Percentiles rank a stretch among this genome's conserved stretches.
Evolutionary conservation across 2,329 filamentous ascomycete species (phyloP).

Genomic region (Cryphonectria japonica): DNA sequence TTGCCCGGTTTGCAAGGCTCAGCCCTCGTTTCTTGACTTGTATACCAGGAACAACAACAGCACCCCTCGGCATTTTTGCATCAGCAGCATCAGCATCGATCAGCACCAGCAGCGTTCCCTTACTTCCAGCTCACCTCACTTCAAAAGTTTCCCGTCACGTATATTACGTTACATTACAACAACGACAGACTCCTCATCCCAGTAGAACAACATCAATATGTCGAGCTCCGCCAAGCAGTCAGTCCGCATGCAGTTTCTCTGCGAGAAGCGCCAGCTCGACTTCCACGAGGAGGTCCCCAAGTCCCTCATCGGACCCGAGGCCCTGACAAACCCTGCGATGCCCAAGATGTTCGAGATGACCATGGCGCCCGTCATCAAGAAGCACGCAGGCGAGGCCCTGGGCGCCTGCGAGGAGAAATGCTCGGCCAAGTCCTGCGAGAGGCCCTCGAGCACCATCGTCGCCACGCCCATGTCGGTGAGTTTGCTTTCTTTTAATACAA

Average conservation of each 20-base stretch:
- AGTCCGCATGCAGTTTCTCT: slow-evolving; percentile 29
- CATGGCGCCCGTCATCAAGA: slow-evolving; percentile 25
- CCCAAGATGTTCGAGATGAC: slow-evolving; percentile 27
- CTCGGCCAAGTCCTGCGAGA: slow-evolving; percentile 21
- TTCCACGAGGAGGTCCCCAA: slow-evolving; percentile 28
- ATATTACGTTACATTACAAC: not conserved
- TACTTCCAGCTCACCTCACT: slow-evolving; percentile 4
- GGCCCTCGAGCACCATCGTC: slow-evolving; percentile 22
- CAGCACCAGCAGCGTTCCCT: not conserved
- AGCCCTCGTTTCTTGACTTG: not conserved
- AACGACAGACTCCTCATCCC: not conserved
- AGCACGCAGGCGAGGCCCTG: slow-evolving; percentile 28
- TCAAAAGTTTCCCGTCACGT: not conserved
- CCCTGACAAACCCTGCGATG: slow-evolving; percentile 28
- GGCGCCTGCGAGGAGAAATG: slow-evolving; percentile 29
- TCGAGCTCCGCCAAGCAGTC: slow-evolving; percentile 21
- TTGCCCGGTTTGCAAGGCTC: not conserved
- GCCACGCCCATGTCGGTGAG: slow-evolving; percentile 30
- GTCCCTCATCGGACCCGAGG: slow-evolving; percentile 27
- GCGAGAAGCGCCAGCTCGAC: slow-evolving; percentile 29
- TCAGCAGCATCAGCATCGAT: not conserved
- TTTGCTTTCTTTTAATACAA: slow-evolving; percentile 2
- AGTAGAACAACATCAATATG: not conserved
- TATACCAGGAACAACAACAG: not conserved
- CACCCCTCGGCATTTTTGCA: not conserved